Evolutionary conservation across 768 basidiomycete species (phyloP), one percentile per base, ranked within the genome.

Genomic region (Agaricus sinodeliciosus): DNA sequence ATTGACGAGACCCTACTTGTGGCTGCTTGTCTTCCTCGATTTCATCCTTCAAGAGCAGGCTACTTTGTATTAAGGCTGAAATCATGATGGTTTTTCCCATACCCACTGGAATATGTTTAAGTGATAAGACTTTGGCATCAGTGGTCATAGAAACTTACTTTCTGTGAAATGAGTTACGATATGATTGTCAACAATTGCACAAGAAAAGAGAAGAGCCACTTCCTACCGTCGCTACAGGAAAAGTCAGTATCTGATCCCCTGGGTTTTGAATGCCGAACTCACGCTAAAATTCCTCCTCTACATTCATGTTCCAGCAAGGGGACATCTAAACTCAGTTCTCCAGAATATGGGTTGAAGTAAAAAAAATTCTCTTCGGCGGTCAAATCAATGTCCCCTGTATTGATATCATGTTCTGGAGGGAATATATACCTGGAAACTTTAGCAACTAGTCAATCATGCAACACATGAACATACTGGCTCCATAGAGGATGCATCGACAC

Each of bases 51-150:
- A 73, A 67, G 4, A 71, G 77, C 43, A 76, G 79, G 58, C 86
- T 90, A 9, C 81, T 84, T 57, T 94, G 93, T 22, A 96, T 87
- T 48, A 96, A 79, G 9, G 91, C 84, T 1, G 93, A 90, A 31
- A 96, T 67, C 90, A 94, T 94, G 58, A 94, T 93, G 0, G 91
- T 92, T 70, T 94, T 94, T 6, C 92, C 92, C 82, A 94, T 87
- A n/a, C 91, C 91, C 91, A 94, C 90, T 91, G 49, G 40, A 46
- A 25, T 41, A 39, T 15, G 54, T 50, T 27, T 59, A 44, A 3
- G 31, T 31, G 31, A 11, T 31, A 7, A 5, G 31, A 31, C 7
- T 11, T 31, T 31, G 6, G 31, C 7, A 31, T 11, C 31, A 7
- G 31, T 31, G 31, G 31, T 11, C 31, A 11, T 31, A 4, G 7